Percentiles rank a stretch among this genome's conserved stretches.
These are phyloP conservation scores for Candolleomyces aberdarensis DNA, from an alignment of 768 basidiomycete genomes.

Conservation along the genomic window DNA sequence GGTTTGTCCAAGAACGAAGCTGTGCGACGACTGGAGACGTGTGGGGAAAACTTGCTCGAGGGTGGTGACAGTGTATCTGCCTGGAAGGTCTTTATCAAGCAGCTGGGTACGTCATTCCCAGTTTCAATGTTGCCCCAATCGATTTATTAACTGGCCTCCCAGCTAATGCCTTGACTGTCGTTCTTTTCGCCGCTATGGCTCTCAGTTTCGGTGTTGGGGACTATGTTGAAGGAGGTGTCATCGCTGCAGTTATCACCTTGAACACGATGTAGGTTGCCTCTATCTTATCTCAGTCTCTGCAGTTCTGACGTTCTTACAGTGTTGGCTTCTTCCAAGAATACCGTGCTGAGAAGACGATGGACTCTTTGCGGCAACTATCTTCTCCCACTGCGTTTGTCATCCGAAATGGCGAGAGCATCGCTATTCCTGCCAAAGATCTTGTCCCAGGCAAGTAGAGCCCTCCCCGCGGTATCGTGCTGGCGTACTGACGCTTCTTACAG, in stretches of 20 bases:
- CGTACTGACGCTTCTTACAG: constrained; percentile 13
- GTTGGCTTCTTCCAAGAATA: constrained; percentile 49
- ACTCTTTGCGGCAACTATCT: constrained; percentile 44
- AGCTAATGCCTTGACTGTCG: constrained; percentile 41
- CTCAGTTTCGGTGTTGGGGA: constrained; percentile 54
- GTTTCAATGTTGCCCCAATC: background rate
- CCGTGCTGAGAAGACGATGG: constrained; percentile 48
- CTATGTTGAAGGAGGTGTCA: constrained; percentile 51
- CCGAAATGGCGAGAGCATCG: constrained; percentile 36
- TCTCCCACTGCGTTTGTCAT: constrained; percentile 45
- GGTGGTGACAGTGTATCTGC: constrained; percentile 33
- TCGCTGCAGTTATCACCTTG: constrained; percentile 39
- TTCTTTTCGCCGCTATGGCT: constrained; percentile 38
- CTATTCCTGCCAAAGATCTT: constrained; percentile 39
- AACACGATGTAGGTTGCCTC: constrained; percentile 30
- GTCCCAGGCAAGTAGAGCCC: constrained; percentile 29
- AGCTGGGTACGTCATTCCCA: constrained; percentile 22
- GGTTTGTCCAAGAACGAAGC: constrained; percentile 32
- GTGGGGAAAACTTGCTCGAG: constrained; percentile 31
- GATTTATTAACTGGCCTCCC: background rate
- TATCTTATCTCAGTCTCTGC: constrained; percentile 1
- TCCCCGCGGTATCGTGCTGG: background rate
- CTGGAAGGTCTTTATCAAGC: constrained; percentile 29
- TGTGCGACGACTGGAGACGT: constrained; percentile 25
- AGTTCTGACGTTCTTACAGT: constrained; percentile 8